Percentiles rank a stretch among this genome's conserved stretches.
Evolutionary conservation across 1,284 basidiomycete species (phyloP).

Genomic region (Trametes hirsuta): DNA sequence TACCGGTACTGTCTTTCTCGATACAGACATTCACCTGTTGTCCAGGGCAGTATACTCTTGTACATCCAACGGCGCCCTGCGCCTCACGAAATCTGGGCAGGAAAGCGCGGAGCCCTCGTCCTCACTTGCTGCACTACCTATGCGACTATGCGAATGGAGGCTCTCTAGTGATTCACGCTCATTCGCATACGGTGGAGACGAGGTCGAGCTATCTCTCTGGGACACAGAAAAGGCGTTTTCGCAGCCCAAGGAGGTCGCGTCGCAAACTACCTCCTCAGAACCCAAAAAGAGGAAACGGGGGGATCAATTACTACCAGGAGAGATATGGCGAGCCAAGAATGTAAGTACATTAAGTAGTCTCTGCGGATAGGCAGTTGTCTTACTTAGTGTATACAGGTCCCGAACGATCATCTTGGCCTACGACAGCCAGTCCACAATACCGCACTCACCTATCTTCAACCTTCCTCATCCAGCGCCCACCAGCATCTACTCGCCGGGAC

Average conservation of each 20-base stretch:
- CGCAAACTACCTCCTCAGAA: conserved; percentile 17
- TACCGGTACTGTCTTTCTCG: neutral
- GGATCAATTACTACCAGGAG: conserved; percentile 64
- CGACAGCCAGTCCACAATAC: conserved; percentile 84
- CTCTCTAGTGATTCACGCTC: conserved; percentile 53
- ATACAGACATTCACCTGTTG: neutral
- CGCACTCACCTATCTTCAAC: conserved; percentile 59
- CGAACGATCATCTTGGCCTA: conserved; percentile 78
- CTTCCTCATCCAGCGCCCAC: conserved; percentile 41
- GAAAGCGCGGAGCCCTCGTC: conserved; percentile 27
- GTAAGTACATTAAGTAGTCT: conserved; percentile 39
- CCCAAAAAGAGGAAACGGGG: conserved; percentile 73
- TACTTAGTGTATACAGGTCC: conserved; percentile 48
- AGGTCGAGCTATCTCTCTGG: conserved; percentile 87
- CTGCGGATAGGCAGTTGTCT: neutral
- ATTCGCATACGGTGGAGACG: conserved; percentile 86
- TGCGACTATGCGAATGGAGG: conserved; percentile 68
- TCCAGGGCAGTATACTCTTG: conserved; percentile 63
- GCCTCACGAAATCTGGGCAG: conserved; percentile 44
- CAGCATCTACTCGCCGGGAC: conserved; percentile 76
- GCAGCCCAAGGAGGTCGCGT: conserved; percentile 14
- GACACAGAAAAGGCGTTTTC: conserved; percentile 72
- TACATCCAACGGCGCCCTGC: conserved; percentile 72
- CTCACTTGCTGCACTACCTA: conserved; percentile 52
- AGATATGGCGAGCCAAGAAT: conserved; percentile 83